phyloP scores from a whole-genome alignment of 2,329 filamentous ascomycete species.

The Claviceps spartinae region DNA sequence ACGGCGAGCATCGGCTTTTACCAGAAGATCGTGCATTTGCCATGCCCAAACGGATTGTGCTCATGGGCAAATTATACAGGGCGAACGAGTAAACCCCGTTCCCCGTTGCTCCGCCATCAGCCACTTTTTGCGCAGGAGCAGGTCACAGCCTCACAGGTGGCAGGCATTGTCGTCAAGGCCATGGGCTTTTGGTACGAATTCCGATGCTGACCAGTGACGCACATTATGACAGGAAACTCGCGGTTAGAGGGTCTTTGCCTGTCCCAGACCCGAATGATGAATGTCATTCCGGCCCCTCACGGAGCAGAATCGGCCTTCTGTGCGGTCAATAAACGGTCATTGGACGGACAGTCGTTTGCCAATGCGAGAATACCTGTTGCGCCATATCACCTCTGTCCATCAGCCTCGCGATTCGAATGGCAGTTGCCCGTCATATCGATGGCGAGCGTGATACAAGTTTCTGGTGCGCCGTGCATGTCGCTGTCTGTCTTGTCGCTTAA shows the following conservation, averaged over 20 bases:
- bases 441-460: not conserved
- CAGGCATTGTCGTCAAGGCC: not conserved
- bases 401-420: not conserved
- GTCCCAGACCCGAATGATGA: no score
- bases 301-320: no score
- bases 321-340: no score
- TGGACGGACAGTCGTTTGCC: no score
- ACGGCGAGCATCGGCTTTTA: constrained; percentile 4
- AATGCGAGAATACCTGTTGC: no score
- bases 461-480: not conserved
- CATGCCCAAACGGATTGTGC: constrained; percentile 3
- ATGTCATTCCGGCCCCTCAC: no score
- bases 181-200: no score
- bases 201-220: no score
- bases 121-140: not conserved
- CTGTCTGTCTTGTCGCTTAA: no score
- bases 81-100: not conserved
- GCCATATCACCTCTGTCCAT: not conserved
- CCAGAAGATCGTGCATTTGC: constrained; percentile 4
- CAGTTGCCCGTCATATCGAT: not conserved
- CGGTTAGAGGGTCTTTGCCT: no score
- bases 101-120: not conserved
- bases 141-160: no score
- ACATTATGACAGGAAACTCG: no score
- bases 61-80: constrained; percentile 3